Conservation (phyloP, 1,284 basidiomycete genomes). For the Cutaneotrichosporon sp. region DNA sequence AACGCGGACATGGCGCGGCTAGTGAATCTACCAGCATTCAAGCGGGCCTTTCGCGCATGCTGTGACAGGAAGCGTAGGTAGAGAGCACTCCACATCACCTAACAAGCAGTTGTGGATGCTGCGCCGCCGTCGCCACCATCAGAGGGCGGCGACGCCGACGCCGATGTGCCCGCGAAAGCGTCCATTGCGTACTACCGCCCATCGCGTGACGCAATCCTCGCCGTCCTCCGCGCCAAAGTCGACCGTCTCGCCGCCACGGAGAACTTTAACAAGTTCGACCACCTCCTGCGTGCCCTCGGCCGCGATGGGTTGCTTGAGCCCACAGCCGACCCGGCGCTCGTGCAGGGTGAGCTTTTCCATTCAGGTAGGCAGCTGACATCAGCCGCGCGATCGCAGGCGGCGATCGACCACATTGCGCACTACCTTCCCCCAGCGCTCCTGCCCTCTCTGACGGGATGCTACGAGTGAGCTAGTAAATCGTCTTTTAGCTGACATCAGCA, state of each 20-base stretch:
- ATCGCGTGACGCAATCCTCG: slow-evolving; percentile 19
- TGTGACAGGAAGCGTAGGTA: slow-evolving; percentile 43
- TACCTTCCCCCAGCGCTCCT: slow-evolving; percentile 25
- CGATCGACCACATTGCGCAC: slow-evolving; percentile 32
- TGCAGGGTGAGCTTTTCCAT: slow-evolving; percentile 22
- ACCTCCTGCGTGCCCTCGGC: slow-evolving; percentile 31
- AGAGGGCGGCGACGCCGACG: slow-evolving; percentile 6
- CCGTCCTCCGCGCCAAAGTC: slow-evolving; percentile 29
- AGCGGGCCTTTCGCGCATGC: slow-evolving; percentile 31
- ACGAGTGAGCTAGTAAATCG: slow-evolving; percentile 23
- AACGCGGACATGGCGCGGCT: slow-evolving; percentile 34
- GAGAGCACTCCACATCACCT: background rate
- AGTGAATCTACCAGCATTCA: slow-evolving; percentile 23
- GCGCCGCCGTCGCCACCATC: slow-evolving; percentile 28
- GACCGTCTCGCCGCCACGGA: slow-evolving; percentile 25
- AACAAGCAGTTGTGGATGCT: slow-evolving; percentile 20
- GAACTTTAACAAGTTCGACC: slow-evolving; percentile 38
- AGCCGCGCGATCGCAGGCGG: slow-evolving; percentile 29
- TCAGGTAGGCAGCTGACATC: background rate
- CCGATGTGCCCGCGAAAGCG: background rate
- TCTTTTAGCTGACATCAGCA: slow-evolving; percentile 17
- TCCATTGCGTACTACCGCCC: slow-evolving; percentile 33
- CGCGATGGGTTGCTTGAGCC: slow-evolving; percentile 32
- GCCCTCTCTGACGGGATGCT: slow-evolving; percentile 9
- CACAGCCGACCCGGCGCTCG: slow-evolving; percentile 17